phyloP scores from a whole-genome alignment of 2,329 filamentous ascomycete genomes.

The Pseudogymnoascus sp. region DNA sequence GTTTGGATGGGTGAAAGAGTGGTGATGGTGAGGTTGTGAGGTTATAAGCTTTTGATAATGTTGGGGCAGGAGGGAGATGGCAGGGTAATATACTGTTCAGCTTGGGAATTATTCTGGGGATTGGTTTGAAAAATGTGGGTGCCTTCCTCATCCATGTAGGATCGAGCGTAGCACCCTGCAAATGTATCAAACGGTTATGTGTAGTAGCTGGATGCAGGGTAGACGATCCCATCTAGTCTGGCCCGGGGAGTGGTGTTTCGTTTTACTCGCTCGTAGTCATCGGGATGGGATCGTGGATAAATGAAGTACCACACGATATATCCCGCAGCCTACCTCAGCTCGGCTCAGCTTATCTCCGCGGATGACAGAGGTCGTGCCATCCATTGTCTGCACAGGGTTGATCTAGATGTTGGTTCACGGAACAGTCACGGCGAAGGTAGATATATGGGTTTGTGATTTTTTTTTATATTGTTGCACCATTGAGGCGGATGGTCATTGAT shows the following conservation, averaged over 20 bases:
- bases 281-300: neutral
- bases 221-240: neutral
- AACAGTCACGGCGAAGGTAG: neutral
- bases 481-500: neutral
- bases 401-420: neutral
- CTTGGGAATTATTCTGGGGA: neutral
- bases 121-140: neutral
- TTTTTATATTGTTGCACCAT: conserved; percentile 3
- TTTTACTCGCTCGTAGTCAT: neutral
- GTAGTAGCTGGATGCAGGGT: neutral
- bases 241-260: neutral
- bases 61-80: neutral
- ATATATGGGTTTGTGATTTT: neutral
- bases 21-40: neutral
- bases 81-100: neutral
- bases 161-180: neutral
- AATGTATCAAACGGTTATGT: neutral
- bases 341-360: neutral
- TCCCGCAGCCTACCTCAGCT: neutral
- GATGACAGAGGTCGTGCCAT: neutral
- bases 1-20: neutral
- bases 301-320: neutral
- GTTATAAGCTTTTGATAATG: no score
- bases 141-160: neutral
- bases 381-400: neutral